Base-by-base conservation (phyloP, 495 filamentous ascomycete genomes). In the Clohesyomyces aquaticus region DNA sequence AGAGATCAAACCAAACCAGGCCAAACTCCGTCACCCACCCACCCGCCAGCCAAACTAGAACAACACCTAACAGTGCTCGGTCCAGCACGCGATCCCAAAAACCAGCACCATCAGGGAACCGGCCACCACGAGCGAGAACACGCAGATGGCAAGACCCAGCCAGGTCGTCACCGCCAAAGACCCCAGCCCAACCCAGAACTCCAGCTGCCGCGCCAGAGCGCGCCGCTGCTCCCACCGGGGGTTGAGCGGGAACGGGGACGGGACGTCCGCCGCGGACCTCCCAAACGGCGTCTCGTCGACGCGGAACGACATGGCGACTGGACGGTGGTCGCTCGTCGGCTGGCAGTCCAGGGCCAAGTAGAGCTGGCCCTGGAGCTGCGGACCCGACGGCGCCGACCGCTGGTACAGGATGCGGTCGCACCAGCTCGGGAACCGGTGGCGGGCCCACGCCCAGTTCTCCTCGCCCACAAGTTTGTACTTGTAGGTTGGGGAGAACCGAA, bases 401-500 rank as follows among this genome's bases (percentile, higher is more conserved):
- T 91, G 79, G 70, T 85, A 97, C 18, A 98, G 77, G 43, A 98
- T 87, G 12, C 94, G 85, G 74, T 98, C 94, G 64, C 91, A 95
- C 93, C 94, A 98, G 70, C 88, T 88, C 0, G 94, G 94, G 85
- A 87, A 96, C 41, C 94, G 86, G 70, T 90, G 86, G 46, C 74
- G 77, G 23, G 91, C 86, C 84, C 91, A 96, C 38, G 77, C 75
- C 90, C 91, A 96, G 16, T 81, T 27, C 43, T 61, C n/a, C n/a
- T n/a, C n/a, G n/a, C n/a, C n/a, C n/a, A n/a, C n/a, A n/a, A 54
- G 19, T 29, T 77, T 71, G 71, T 85, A 92, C 73, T 98, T 98
- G 78, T 98, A 98, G 0, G 94, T 97, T 10, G 94, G 94, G 1
- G 90, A 90, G 69, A 98, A 98, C 4, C 75, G 71, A 60, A 98